Evolutionary conservation across 768 basidiomycete species (phyloP), one percentile per base, ranked within the genome.

Genomic region (Pulveroboletus sp.): DNA sequence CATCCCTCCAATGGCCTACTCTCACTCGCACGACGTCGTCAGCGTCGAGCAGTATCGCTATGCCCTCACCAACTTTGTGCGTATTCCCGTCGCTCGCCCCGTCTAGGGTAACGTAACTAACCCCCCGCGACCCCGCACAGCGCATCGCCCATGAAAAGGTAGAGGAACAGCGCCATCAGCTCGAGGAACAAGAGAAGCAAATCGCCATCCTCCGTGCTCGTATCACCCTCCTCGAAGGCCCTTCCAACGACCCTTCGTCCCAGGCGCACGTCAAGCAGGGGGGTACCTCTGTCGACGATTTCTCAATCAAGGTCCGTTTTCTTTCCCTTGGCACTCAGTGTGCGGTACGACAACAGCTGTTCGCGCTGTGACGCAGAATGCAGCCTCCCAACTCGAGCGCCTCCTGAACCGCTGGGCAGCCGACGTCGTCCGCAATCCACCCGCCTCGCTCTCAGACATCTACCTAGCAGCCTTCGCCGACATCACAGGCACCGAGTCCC

Each of bases 81-180:
- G 82, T 74, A 6, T 6, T 24, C 17, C 13, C 18, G n/a, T 38
- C 36, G n/a, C n/a, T n/a, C n/a, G n/a, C n/a, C n/a, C n/a, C n/a
- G n/a, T 8, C 8, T 14, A 11, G 15, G 5, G 10, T 32, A 17
- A 4, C 17, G 5, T 10, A 37, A 10, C n/a, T 42, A 21, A 43
- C 6, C 33, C 8, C 32, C 4, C 1, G 26, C 1, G 14, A 43
- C 39, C 21, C 21, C 13, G 14, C 21, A 14, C 14, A 58, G 89
- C 80, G 87, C 47, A 86, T 91, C 64, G 89, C 89, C 27, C 89
- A 92, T 73, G 84, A 91, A 67, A 90, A 87, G 67, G 89, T 92
- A 57, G 89, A 92, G 66, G 80, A 85, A 57, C 89, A 92, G 63
- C 74, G 89, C 10, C 62, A 61, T 11, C 88, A 92, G 61, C 77